Percentiles rank a stretch among this genome's conserved stretches.
Evolutionary conservation across 495 filamentous ascomycete genomes (phyloP).

Genomic region (Podospora comata): DNA sequence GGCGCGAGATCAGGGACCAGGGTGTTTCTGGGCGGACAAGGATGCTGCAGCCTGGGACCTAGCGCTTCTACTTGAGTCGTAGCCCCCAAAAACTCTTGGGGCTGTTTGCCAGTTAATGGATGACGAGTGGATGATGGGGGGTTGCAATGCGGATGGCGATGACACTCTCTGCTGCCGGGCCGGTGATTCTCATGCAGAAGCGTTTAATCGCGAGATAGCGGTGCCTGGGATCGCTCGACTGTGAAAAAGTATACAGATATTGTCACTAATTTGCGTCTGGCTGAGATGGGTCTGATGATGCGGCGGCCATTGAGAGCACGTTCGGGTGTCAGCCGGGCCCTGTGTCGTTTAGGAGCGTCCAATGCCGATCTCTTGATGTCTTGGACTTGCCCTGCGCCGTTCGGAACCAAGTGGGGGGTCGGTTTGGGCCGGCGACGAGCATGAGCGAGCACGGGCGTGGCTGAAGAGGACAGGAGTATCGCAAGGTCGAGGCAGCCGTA

Average conservation of each 20-base stretch:
- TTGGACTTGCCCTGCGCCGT: background rate
- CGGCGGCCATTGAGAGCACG: background rate
- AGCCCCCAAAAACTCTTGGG: background rate
- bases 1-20: background rate
- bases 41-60: slow-evolving; percentile 13
- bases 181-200: background rate
- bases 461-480: background rate
- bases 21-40: slow-evolving; percentile 7
- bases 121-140: slow-evolving; percentile 3
- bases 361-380: slow-evolving; percentile 1
- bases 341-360: background rate
- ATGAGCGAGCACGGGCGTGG: background rate
- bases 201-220: background rate
- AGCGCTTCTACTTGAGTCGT: slow-evolving; percentile 7
- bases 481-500: background rate
- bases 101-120: background rate
- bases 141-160: slow-evolving; percentile 1
- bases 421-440: background rate
- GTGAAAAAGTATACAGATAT: background rate
- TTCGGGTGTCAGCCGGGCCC: background rate
- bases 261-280: slow-evolving; percentile 9
- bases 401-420: background rate
- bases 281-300: slow-evolving; percentile 4
- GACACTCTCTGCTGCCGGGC: background rate
- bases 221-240: slow-evolving; percentile 1